phyloP scores from a whole-genome alignment of 2,329 filamentous ascomycete genomes.

The Paracoccidioides lutzii region DNA sequence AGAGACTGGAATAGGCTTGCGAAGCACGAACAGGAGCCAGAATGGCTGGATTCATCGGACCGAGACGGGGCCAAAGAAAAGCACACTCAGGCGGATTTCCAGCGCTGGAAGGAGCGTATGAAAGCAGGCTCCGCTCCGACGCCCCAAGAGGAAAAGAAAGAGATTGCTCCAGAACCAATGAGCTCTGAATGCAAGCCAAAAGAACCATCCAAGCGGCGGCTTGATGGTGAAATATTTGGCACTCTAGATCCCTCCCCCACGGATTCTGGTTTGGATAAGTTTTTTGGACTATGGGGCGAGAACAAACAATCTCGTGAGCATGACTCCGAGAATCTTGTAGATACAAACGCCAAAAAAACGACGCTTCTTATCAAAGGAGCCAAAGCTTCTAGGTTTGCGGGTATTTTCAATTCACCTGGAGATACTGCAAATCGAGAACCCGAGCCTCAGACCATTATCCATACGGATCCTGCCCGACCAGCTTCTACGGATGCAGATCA shows the following conservation, averaged over 20 bases:
- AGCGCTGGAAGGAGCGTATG: constrained; percentile 89
- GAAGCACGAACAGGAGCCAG: constrained; percentile 64
- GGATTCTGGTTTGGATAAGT: constrained; percentile 61
- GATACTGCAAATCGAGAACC: constrained; percentile 35
- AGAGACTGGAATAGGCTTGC: constrained; percentile 42
- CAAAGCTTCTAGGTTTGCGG: constrained; percentile 76
- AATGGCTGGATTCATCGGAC: constrained; percentile 70
- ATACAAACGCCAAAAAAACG: constrained; percentile 26
- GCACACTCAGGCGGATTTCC: constrained; percentile 81
- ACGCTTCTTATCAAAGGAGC: constrained; percentile 38
- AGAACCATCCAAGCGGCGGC: constrained; percentile 22
- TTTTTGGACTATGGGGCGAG: constrained; percentile 51
- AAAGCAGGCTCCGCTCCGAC: constrained; percentile 46
- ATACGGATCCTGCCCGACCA: constrained; percentile 24
- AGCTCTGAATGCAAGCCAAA: constrained; percentile 28
- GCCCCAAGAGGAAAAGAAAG: constrained; percentile 33
- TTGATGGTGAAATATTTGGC: constrained; percentile 39
- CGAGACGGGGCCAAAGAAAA: constrained; percentile 54
- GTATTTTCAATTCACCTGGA: constrained; percentile 54
- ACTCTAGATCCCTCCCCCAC: constrained; percentile 48
- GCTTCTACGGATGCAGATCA: constrained; percentile 53
- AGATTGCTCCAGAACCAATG: constrained; percentile 16
- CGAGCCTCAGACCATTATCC: constrained; percentile 14
- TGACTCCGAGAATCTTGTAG: constrained; percentile 26
- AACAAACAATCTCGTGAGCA: constrained; percentile 30